These are phyloP conservation scores for Adiantum capillusveneris DNA, from an alignment of 75 land plant genomes.

Conservation along the genomic window DNA sequence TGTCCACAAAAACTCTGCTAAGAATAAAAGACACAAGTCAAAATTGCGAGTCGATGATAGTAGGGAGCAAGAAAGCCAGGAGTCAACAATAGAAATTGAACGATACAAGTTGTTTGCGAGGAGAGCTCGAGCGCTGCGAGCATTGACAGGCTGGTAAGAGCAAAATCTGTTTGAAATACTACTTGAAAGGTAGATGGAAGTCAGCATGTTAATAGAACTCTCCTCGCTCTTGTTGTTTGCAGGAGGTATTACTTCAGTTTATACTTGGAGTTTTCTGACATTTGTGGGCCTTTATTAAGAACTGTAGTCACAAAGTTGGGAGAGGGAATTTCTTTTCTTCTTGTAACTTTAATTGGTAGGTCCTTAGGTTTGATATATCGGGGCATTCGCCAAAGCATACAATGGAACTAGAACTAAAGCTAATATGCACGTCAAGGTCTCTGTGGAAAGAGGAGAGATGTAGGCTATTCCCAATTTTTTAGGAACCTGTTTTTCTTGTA, in stretches of 20 bases:
- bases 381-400: constrained; percentile 81
- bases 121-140: background rate
- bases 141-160: background rate
- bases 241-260: constrained; percentile 96
- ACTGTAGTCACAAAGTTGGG: constrained; percentile 44
- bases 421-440: too few species aligned
- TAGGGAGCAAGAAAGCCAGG: background rate
- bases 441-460: too few species aligned
- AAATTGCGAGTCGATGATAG: constrained; percentile 18
- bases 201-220: background rate
- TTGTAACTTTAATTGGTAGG: constrained; percentile 78
- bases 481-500: too few species aligned
- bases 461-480: too few species aligned
- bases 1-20: constrained; percentile 4
- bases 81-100: background rate
- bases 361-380: constrained; percentile 82
- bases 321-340: constrained; percentile 72
- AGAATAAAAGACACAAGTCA: constrained; percentile 37
- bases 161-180: too few species aligned
- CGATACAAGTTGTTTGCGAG: too few species aligned
- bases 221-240: constrained; percentile 19
- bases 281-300: constrained; percentile 62
- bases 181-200: too few species aligned
- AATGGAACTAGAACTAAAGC: constrained; percentile 55
- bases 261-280: constrained; percentile 76